Evolutionary conservation across 2,329 filamentous ascomycete species (phyloP), one percentile per base, ranked within the genome.

Genomic region (Aureobasidium leucospermi): DNA sequence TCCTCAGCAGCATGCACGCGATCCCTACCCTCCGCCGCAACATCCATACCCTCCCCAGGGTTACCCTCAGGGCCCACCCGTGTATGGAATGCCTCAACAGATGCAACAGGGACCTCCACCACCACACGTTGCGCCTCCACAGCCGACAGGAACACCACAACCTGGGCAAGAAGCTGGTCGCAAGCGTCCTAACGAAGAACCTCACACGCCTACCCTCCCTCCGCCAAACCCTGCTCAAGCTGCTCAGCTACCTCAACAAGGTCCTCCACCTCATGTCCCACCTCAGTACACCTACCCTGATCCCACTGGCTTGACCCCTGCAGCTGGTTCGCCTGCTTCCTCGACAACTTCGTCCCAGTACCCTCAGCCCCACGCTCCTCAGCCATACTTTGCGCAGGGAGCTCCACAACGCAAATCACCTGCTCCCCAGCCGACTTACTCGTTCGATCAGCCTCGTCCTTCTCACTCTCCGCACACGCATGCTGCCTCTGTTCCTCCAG

Each of bases 171-270:
- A 68, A 61, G 66, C 72, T 62, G 71, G 74, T 65, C 73, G 72
- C 67, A 80, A 79, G 72, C 76, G 78, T 64, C 69, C 72, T 31
- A 73, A 72, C 60, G 72, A 76, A 43, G 77, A 79, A 71, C 77
- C 78, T 67, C 77, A 79, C 64, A 79, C 77, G 60, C 77, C 77
- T 31, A 79, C 77, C 47, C 69, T 78, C 63, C 75, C 77, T 53
- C 77, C 77, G 60, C 77, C 77, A 59, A 75, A 76, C 66, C 77
- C 73, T 45, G 76, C 73, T 63, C 67, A 71, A 64, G 71, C 71
- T 62, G 71, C 73, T 67, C 74, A 75, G 65, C 68, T 71, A 15
- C n/a, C 45, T n/a, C 59, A 59, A 46, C 47, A 58, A 29, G 51
- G 39, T 38, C 57, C 52, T 19, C 36, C 52, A 41, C 16, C 52